Conservation (phyloP, 2,329 filamentous ascomycete species). For the Arthrobotrys megalospora region DNA sequence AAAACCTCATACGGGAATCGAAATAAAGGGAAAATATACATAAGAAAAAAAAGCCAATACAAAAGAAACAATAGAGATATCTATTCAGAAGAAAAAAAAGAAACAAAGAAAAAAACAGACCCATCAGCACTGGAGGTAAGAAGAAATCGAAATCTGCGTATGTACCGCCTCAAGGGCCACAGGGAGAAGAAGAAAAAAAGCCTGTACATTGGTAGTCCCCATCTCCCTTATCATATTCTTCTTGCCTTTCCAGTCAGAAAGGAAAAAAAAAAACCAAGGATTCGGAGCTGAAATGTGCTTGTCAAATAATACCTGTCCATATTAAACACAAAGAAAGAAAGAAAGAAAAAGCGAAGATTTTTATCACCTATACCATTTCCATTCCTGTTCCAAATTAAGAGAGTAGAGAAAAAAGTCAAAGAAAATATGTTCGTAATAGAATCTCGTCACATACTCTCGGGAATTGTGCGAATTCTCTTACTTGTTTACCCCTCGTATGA, state of each 20-base stretch:
- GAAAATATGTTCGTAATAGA: constrained; percentile 62
- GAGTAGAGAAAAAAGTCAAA: constrained; percentile 25
- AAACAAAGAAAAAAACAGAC: not conserved
- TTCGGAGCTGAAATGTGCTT: constrained; percentile 28
- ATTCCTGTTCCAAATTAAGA: constrained; percentile 47
- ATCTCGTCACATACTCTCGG: constrained; percentile 49
- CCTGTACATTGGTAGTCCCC: constrained; percentile 41
- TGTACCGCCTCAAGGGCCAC: constrained; percentile 44
- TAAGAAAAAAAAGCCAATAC: constrained; percentile 20
- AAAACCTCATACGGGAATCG: constrained; percentile 21
- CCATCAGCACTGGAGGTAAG: constrained; percentile 5
- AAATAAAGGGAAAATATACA: constrained; percentile 21
- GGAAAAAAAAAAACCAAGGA: constrained; percentile 9
- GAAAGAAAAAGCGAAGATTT: constrained; percentile 39
- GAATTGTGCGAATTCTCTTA: constrained; percentile 14
- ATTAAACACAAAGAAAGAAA: constrained; percentile 35
- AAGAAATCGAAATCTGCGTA: constrained; percentile 28
- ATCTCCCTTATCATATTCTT: constrained; percentile 25
- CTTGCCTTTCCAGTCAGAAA: constrained; percentile 6
- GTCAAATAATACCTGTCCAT: constrained; percentile 14
- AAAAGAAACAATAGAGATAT: constrained; percentile 25
- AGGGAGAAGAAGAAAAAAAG: not conserved
- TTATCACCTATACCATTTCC: constrained; percentile 36
- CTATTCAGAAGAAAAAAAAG: constrained; percentile 2
- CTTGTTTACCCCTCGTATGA: constrained; percentile 4